Conservation (phyloP, 441 rosid species). For the Viola pubescens region DNA sequence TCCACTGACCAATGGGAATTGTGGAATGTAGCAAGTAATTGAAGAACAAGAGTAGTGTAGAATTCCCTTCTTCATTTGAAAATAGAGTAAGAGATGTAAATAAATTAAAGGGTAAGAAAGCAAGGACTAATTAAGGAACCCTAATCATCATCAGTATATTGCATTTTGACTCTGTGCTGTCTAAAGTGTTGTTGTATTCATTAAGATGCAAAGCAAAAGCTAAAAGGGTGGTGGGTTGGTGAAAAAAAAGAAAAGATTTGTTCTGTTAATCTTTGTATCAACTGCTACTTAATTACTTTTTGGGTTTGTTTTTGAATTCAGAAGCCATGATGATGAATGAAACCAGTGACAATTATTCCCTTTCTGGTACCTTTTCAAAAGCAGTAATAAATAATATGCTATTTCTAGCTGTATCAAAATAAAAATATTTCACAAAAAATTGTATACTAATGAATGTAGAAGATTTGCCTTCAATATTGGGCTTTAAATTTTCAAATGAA, state of each 20-base stretch:
- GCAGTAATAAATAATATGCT: too few species aligned
- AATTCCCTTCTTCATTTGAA: background rate
- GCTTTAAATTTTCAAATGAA: too few species aligned
- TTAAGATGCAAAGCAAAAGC: slow-evolving; percentile 45
- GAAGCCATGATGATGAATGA: too few species aligned
- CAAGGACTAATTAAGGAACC: slow-evolving; percentile 10
- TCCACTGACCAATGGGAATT: too few species aligned
- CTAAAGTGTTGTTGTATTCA: slow-evolving; percentile 31
- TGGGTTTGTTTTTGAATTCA: background rate
- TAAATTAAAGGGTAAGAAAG: background rate
- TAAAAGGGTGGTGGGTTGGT: background rate
- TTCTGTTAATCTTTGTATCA: slow-evolving; percentile 8
- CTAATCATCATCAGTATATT: slow-evolving; percentile 15
- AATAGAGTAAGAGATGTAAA: slow-evolving; percentile 11
- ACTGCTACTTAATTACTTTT: slow-evolving; percentile 5
- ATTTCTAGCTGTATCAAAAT: too few species aligned
- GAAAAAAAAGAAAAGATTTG: slow-evolving; percentile 8
- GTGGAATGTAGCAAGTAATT: background rate
- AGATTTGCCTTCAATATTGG: too few species aligned
- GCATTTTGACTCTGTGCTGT: slow-evolving; percentile 33
- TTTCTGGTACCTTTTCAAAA: too few species aligned
- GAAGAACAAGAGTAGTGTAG: background rate
- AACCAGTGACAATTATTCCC: too few species aligned
- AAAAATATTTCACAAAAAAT: too few species aligned
- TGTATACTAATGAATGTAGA: too few species aligned